Base-by-base conservation (phyloP, 1,139 yeast species). In the Diutina mesorugosa region DNA sequence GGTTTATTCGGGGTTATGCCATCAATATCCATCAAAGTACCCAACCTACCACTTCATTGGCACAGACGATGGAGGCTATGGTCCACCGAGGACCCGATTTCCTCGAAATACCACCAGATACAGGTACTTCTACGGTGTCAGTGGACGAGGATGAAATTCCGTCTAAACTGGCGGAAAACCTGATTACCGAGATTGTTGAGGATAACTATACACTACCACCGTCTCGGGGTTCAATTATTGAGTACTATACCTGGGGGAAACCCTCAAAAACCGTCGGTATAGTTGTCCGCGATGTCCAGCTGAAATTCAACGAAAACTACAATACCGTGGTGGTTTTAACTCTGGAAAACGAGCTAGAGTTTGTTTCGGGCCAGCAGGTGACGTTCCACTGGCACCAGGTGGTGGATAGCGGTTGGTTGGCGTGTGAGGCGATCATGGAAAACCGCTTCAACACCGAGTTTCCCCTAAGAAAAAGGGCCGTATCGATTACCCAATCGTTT, bases 311-410 rank as follows among this genome's bases (percentile, higher is more conserved):
- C 59, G 71, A 67, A 50, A 64, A 62, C 57, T 68, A 67, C 57
- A 74, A 73, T 61, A 71, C 71, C 56, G 50, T 71, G 41, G 52
- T 66, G 21, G 72, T 75, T 1, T 63, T 76, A 47, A 68, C 72
- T n/a, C 55, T 61, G 6, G 63, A 66, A n/a, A 74, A 74, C 58
- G 68, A 66, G 29, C 58, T 73, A 3, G 60, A 62, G 4, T 57
- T 63, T 6, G 69, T 74, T 0, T 57, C 67, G 21, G 66, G 76
- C 3, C 62, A 62, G 14, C 60, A 67, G 55, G 60, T 73, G 8
- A 66, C 66, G 4, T 64, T 71, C 54, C 76, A 72, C 52, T 59
- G 68, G 18, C 64, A 63, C 58, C 62, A 64, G 47, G 69, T 72
- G 0, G 46, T 73, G 2, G 64, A 67, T 30, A 52, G 62, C 1